Evolutionary conservation across 2,329 filamentous ascomycete species (phyloP), one percentile per base, ranked within the genome.

Genomic region (Curvularia hawaiiensis): DNA sequence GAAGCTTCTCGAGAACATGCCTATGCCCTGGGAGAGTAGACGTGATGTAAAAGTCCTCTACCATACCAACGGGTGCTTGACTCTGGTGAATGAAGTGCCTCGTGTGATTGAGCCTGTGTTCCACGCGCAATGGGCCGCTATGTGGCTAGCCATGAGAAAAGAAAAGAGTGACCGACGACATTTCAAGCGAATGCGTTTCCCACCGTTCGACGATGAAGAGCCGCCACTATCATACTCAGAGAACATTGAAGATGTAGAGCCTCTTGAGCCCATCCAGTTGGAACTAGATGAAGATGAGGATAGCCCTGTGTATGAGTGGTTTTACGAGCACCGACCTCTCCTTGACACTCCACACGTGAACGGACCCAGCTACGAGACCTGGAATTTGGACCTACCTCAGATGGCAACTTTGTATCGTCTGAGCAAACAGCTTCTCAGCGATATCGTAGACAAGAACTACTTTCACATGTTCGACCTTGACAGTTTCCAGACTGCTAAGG

Each of bases 121-220:
- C 78, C 93, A 97, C 75, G 95, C 95, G 56, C 95, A 99, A 77
- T 99, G 95, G 95, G 95, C 95, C 12, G 96, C 94, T 53, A 99
- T 99, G 95, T 99, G 95, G 95, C 89, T 96, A 26, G 92, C 90
- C 44, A 99, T 99, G 95, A 88, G 95, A 69, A 90, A 96, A 69
- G 95, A 99, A 76, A 99, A 99, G 83, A 95, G 92, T 73, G 95
- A 99, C 72, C 84, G 95, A 77, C 83, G 94, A 73, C 87, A 98
- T 68, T 99, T 99, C 84, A 99, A 99, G 82, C 88, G 95, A 64
- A 99, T 99, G 95, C 88, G 96, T 67, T 99, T 99, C 70, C 95
- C 95, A 18, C 96, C 96, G 0, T 99, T 99, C 67, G 95, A 99
- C 67, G 96, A 99, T 72, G 95, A 99, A 80, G 95, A 99, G 73